Conservation (phyloP, 2,329 filamentous ascomycete species). For the Botrytis fabae region DNA sequence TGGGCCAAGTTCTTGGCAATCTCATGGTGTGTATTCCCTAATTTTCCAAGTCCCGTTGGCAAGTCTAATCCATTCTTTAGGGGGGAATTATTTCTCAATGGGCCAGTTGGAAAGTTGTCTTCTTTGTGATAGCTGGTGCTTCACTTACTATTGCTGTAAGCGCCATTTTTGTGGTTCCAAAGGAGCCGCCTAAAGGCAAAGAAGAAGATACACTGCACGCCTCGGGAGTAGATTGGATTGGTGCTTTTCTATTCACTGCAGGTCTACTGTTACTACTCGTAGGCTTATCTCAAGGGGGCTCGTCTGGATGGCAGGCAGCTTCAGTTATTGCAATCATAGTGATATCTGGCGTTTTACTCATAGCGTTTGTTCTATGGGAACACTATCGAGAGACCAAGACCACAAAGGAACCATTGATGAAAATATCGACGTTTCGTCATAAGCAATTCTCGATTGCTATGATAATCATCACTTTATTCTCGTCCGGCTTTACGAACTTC, state of each 20-base stretch:
- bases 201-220: constrained; percentile 28
- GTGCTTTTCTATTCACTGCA: constrained; percentile 61
- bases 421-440: constrained; percentile 63
- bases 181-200: constrained; percentile 43
- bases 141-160: constrained; percentile 56
- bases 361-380: constrained; percentile 28
- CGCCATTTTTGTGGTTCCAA: constrained; percentile 61
- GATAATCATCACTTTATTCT: constrained; percentile 66
- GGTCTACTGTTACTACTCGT: constrained; percentile 65
- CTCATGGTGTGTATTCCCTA: constrained; percentile 27
- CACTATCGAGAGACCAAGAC: constrained; percentile 54
- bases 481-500: constrained; percentile 67
- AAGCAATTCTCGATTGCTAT: constrained; percentile 62
- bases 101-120: constrained; percentile 65
- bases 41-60: neutral
- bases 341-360: constrained; percentile 52
- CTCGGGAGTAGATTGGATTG: constrained; percentile 64
- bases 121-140: constrained; percentile 63
- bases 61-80: constrained; percentile 44
- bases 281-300: constrained; percentile 67
- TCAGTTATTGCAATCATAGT: constrained; percentile 61
- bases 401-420: constrained; percentile 59
- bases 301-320: constrained; percentile 64
- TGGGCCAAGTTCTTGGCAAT: constrained; percentile 66
- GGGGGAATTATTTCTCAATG: constrained; percentile 63